Evolutionary conservation across 768 basidiomycete genomes (phyloP).

Genomic region (Phallus indusiatus): DNA sequence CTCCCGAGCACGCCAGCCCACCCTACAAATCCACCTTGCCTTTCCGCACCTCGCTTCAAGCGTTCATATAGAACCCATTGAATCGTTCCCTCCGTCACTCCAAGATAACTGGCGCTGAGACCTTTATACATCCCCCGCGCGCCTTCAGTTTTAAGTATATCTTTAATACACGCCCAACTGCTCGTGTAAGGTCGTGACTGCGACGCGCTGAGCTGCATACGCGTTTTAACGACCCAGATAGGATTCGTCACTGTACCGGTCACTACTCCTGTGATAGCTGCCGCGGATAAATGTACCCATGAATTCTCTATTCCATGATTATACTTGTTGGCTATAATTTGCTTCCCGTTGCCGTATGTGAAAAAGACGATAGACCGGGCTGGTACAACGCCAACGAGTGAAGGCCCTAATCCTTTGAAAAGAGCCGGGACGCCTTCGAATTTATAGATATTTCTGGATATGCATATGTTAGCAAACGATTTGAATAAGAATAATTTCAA

Average conservation of each 20-base stretch:
- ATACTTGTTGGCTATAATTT: constrained; percentile 74
- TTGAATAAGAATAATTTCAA: constrained; percentile 14
- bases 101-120: constrained; percentile 87
- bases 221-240: constrained; percentile 99
- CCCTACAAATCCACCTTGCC: constrained; percentile 46
- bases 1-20: constrained; percentile 83
- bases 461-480: not conserved
- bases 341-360: constrained; percentile 95
- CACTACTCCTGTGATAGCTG: constrained; percentile 74
- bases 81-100: constrained; percentile 92
- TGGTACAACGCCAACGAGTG: constrained; percentile 88
- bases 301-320: constrained; percentile 76
- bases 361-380: constrained; percentile 97
- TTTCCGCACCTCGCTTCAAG: constrained; percentile 56
- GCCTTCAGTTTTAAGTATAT: constrained; percentile 77
- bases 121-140: constrained; percentile 90
- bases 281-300: constrained; percentile 77
- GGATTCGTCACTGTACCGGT: constrained; percentile 94
- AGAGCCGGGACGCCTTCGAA: constrained; percentile 83
- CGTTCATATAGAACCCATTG: constrained; percentile 97
- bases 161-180: constrained; percentile 51
- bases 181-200: constrained; percentile 31
- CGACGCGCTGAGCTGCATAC: constrained; percentile 65
- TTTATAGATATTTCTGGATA: constrained; percentile 71
- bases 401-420: constrained; percentile 92